Evolutionary conservation across 2,329 filamentous ascomycete genomes (phyloP).

Genomic region (Lachnellula subtilissima): DNA sequence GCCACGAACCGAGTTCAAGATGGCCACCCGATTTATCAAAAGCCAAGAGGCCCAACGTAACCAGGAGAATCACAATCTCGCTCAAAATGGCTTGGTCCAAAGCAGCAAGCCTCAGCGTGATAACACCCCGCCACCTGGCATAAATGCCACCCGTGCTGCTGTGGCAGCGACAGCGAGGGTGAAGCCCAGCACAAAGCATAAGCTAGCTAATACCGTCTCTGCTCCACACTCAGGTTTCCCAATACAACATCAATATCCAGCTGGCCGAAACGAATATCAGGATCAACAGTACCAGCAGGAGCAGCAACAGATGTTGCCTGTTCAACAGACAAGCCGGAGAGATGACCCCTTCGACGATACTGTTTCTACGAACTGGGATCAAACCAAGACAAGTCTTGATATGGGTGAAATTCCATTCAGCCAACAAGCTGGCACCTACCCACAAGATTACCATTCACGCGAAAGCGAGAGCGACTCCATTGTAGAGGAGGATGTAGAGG

Average conservation of each 20-base stretch:
- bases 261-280: neutral
- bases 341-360: neutral
- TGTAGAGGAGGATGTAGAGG: neutral
- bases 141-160: neutral
- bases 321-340: neutral
- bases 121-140: neutral
- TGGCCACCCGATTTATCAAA: neutral
- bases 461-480: neutral
- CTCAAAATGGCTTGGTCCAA: neutral
- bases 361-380: neutral
- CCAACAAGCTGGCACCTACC: neutral
- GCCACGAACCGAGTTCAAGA: neutral
- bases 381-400: neutral
- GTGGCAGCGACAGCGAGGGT: neutral
- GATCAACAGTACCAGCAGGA: neutral
- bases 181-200: too few relatives aligned
- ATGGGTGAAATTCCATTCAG: neutral
- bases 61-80: neutral
- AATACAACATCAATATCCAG: neutral
- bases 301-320: neutral
- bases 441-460: neutral
- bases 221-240: too few relatives aligned
- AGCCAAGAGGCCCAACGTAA: neutral
- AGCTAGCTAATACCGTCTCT: too few relatives aligned
- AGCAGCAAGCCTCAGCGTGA: neutral